Conservation (phyloP, 441 rosid species). For the Pelargonium fulgidum region DNA sequence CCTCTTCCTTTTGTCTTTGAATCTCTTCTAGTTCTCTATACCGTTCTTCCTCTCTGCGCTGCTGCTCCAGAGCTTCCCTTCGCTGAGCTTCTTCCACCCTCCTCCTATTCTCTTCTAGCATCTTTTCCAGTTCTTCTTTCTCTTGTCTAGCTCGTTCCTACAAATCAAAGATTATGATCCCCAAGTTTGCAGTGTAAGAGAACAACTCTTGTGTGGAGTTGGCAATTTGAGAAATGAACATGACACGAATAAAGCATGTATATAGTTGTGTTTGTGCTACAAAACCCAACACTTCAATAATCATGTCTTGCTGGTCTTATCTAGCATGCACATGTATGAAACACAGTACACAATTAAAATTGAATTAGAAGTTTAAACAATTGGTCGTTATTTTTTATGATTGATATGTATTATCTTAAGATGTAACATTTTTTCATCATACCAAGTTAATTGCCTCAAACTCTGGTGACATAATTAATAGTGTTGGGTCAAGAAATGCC, state of each 20-base stretch:
- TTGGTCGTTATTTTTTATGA: not conserved
- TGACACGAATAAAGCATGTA: not conserved
- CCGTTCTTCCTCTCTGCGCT: slow-evolving; percentile 73
- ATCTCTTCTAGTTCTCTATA: slow-evolving; percentile 72
- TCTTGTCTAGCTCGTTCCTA: slow-evolving; percentile 70
- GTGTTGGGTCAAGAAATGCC: not conserved
- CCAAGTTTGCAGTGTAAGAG: not conserved
- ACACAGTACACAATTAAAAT: not conserved
- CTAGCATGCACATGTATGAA: no score
- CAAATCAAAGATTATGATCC: slow-evolving; percentile 9
- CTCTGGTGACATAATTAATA: not conserved
- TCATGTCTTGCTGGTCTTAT: no score
- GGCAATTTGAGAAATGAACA: not conserved
- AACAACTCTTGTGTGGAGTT: not conserved
- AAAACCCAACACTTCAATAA: no score
- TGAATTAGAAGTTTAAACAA: not conserved
- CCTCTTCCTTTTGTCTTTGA: slow-evolving; percentile 79
- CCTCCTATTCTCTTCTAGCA: slow-evolving; percentile 69
- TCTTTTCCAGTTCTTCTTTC: slow-evolving; percentile 65
- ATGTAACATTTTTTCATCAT: not conserved
- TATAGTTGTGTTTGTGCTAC: no score
- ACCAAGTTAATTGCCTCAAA: not conserved
- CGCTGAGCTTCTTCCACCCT: slow-evolving; percentile 80
- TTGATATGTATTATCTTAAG: not conserved
- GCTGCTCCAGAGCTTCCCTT: slow-evolving; percentile 81